Percentiles rank a stretch among this genome's conserved stretches.
Evolutionary conservation across 495 filamentous ascomycete genomes (phyloP).

Genomic region (Aspergillus heteromorphus): DNA sequence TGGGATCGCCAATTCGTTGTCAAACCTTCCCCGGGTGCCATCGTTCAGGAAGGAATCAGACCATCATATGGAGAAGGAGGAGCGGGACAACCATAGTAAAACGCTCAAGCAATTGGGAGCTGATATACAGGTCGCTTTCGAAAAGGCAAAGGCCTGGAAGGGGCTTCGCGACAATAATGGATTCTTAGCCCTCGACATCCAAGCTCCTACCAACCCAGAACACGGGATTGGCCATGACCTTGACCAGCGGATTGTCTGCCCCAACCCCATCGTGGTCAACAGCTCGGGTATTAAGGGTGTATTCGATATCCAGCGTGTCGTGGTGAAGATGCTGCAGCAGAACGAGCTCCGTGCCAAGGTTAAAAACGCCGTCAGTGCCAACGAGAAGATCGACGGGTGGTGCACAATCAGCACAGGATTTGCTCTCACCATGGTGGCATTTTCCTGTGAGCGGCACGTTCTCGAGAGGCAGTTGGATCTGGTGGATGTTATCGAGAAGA

Average conservation of each 20-base stretch:
- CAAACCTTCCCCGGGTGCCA: not conserved
- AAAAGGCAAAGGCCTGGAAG: not conserved
- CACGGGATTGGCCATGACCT: not conserved
- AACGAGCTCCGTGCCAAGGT: slow-evolving; percentile 10
- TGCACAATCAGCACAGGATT: slow-evolving; percentile 19
- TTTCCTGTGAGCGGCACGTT: slow-evolving; percentile 10
- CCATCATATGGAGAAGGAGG: not conserved
- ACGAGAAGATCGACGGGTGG: slow-evolving; percentile 15
- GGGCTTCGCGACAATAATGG: not conserved
- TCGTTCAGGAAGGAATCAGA: not conserved
- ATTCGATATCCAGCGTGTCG: slow-evolving; percentile 17
- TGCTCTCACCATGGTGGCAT: slow-evolving; percentile 10
- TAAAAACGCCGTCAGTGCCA: slow-evolving; percentile 5
- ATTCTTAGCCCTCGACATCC: not conserved
- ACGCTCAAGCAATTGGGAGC: not conserved
- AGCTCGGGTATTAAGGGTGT: slow-evolving; percentile 14
- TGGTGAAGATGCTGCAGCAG: slow-evolving; percentile 14
- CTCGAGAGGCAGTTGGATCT: slow-evolving; percentile 11
- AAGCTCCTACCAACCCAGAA: not conserved
- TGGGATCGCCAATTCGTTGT: not conserved
- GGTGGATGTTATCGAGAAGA: slow-evolving; percentile 11
- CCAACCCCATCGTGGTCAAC: slow-evolving; percentile 16
- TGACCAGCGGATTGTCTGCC: slow-evolving; percentile 5
- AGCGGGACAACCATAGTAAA: not conserved
- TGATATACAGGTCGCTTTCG: not conserved